Evolutionary conservation across 306 rosid genomes (phyloP), one percentile per base, ranked within the genome.

Genomic region (Echinosophora koreensis): DNA sequence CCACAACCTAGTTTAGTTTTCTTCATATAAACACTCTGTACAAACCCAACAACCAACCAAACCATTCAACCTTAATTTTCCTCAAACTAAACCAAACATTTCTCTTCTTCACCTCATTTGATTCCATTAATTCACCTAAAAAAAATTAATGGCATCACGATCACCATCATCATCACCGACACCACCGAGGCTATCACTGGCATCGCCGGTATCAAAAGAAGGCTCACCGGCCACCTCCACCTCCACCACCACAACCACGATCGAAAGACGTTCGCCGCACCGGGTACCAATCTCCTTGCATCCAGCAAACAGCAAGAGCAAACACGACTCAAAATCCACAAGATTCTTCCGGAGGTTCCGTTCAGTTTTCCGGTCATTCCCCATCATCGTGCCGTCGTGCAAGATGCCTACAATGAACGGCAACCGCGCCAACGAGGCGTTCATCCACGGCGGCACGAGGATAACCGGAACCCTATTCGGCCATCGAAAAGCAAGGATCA

Each of bases 391-490:
- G 4, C 96, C 97, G 1, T 84, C 92, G 0, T 92, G 97, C 44
- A 88, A 84, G 34, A 83, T 90, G 52, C 89, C 92, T 0, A 64
- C 14, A 0, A 42, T 88, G 3, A 60, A 12, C 9, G 86, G 86
- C 0, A 74, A 11, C 50, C 84, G 82, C 2, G 6, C 44, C 8
- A 42, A 11, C 3, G 92, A 92, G 4, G 56, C 74, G 11, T 77
- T 76, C 73, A 78, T 89, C 4, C 87, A 88, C 6, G 96, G 96
- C 0, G 97, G 90, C 57, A 83, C 46, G 0, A 82, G 87, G 7
- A 86, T 95, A 69, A 90, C 92, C 0, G 97, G 97, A 51, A 95
- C 99, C 42, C 75, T 95, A 46, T 95, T 89, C 1, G 97, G 97
- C 8, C 72, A 66, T 52, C 69, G 88, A 0, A 95, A 88, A 35